Conservation (phyloP, 352 stramenopile genomes). For the Globisporangium perplexum region DNA sequence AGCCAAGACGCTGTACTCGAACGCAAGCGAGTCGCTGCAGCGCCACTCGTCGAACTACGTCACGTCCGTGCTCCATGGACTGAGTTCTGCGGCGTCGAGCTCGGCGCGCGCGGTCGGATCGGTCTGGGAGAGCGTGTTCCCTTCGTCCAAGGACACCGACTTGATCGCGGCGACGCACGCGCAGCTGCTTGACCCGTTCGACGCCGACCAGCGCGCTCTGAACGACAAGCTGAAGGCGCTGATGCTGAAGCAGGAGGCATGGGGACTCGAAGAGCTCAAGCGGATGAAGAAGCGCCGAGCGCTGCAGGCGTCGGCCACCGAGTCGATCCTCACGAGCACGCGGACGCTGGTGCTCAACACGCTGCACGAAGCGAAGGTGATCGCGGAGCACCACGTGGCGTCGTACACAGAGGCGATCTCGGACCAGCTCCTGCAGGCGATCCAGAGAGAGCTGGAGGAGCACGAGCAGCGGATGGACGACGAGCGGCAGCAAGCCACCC, state of each 20-base stretch:
- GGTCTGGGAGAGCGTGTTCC: slow-evolving; percentile 1
- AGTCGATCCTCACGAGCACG: slow-evolving; percentile 42
- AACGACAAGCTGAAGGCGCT: slow-evolving; percentile 19
- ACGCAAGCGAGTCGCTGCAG: background rate
- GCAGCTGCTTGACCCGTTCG: slow-evolving; percentile 10
- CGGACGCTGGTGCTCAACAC: slow-evolving; percentile 20
- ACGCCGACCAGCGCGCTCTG: slow-evolving; percentile 15
- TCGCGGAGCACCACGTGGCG: slow-evolving; percentile 32
- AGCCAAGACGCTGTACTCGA: background rate
- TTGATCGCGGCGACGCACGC: slow-evolving; percentile 6
- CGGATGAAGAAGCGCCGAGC: slow-evolving; percentile 39
- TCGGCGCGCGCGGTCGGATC: background rate
- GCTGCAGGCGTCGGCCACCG: slow-evolving; percentile 19
- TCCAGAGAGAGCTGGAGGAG: slow-evolving; percentile 30
- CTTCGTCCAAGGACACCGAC: background rate
- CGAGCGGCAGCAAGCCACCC: slow-evolving; percentile 16
- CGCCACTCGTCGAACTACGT: background rate
- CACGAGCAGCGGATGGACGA: slow-evolving; percentile 22
- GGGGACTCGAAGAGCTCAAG: slow-evolving; percentile 34
- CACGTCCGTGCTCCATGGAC: background rate
- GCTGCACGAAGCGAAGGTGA: slow-evolving; percentile 21
- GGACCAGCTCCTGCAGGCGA: slow-evolving; percentile 27
- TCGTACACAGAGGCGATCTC: slow-evolving; percentile 26
- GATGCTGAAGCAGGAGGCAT: slow-evolving; percentile 32
- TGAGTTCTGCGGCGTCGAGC: background rate